A percentile compares a stretch with the other conserved stretches of the same genome.
These are phyloP conservation scores for Beauveria medogensis DNA, from an alignment of 2,329 filamentous ascomycete genomes.

Conservation along the genomic window DNA sequence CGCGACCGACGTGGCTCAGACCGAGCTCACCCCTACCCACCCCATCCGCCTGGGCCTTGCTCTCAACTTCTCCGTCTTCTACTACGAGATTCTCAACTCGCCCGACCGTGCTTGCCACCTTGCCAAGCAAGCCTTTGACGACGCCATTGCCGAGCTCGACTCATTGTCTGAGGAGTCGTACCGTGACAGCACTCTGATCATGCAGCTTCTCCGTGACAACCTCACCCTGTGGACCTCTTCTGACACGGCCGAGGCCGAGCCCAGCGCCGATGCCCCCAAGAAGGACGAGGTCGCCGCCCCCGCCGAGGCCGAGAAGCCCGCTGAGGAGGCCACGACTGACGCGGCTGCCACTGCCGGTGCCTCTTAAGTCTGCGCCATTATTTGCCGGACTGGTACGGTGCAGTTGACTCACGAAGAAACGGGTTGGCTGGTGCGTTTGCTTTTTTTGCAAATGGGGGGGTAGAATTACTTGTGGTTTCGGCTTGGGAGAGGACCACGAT, in stretches of 20 bases:
- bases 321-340: constrained; percentile 37
- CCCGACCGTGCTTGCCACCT: constrained; percentile 97
- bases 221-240: constrained; percentile 96
- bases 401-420: constrained; percentile 5
- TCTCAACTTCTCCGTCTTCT: constrained; percentile 99
- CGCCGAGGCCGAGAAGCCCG: constrained; percentile 30
- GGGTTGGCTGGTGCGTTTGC: constrained; percentile 9
- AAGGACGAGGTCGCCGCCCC: constrained; percentile 47
- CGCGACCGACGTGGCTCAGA: constrained; percentile 98
- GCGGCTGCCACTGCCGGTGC: constrained; percentile 38
- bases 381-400: not conserved
- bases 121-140: constrained; percentile 98
- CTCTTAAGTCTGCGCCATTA: constrained; percentile 34
- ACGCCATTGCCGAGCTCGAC: constrained; percentile 97
- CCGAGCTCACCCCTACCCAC: constrained; percentile 93
- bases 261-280: constrained; percentile 45
- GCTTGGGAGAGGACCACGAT: constrained; percentile 5
- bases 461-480: constrained; percentile 5
- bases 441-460: constrained; percentile 9
- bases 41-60: constrained; percentile 96
- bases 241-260: constrained; percentile 73
- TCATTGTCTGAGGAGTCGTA: constrained; percentile 96
- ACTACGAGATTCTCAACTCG: constrained; percentile 99
- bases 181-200: constrained; percentile 98
- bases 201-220: constrained; percentile 98